Evolutionary conservation across 352 stramenopile genomes (phyloP), one percentile per base, ranked within the genome.

Genomic region (Saprolegnia diclina): DNA sequence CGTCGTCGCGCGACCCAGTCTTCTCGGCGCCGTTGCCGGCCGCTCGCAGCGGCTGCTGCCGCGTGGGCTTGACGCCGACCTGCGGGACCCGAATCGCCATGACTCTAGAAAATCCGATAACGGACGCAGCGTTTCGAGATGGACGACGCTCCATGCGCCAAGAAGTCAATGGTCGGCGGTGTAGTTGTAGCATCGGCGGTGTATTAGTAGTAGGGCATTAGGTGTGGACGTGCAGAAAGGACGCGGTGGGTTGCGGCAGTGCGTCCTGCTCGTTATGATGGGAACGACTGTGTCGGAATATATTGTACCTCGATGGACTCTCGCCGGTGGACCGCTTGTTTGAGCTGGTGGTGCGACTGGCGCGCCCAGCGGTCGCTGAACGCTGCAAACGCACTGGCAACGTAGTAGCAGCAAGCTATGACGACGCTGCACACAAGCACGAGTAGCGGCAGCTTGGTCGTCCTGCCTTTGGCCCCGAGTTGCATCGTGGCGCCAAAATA

Each of bases 11-110:
- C n/a, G 6, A 19, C 19, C 24, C n/a, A 10, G 42, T 38, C 46
- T 59, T 45, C 21, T 46, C 38, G 11, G 16, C 22, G 32, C 54
- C 48, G n/a, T 13, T 37, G 53, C 32, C 45, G 7, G 50, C 48
- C 37, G 63, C 53, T 10, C 63, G 63, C 21, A 69, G 22, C 32
- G 63, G 48, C 40, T 69, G 63, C 53, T 69, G 53, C 29, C 63
- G 45, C 38, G 54, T 52, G 5, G 63, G 63, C 26, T 69, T 69
- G 53, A 29, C 50, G 10, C 63, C 63, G 19, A 69, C 63, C 11
- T 52, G 42, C 19, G 63, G 63, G 13, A 69, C 63, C 5, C 63
- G 63, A 19, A 69, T 40, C 21, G 50, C 21, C 63, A 69, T 69
- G 59, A 59, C 4, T n/a, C 52, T 26, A 13, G 11, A 59, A 14